Evolutionary conservation across 805 yeast species (phyloP), one percentile per base, ranked within the genome.

Genomic region (Ogataea trehalophila): DNA sequence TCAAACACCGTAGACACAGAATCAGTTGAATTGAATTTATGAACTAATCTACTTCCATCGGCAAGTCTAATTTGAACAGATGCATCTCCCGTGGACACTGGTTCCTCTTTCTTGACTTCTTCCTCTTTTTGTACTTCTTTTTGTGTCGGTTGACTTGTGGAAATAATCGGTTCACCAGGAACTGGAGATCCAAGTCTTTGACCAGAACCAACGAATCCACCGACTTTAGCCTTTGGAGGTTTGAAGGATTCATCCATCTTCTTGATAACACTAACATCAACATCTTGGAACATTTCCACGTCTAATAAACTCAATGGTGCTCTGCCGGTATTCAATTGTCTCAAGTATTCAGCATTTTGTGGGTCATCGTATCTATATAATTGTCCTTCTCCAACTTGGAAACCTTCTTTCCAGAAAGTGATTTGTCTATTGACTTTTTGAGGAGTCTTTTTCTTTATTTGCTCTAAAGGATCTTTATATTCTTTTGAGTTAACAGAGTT

Each of bases 401-500:
- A 94, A 1, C 99, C 99, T 60, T 94, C 92, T 56, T 82, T 85
- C 99, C 99, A 94, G 65, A 94, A 92, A 0, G 95, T 88, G 52
- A 94, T 85, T 39, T 86, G 86, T 60, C 98, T 77, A 16, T 77
- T 75, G 5, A 85, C 96, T 49, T 80, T 82, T 37, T 69, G 72
- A 2, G 61, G 62, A 6, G 59, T 53, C 23, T 42, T 41, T 17
- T 41, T 40, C 11, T 22, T 23, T 31, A 5, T 37, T 39, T 22
- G 50, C 11, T 59, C 50, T 7, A 52, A 45, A 1, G 73, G 65
- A 51, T 73, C 75, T 9, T 59, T 65, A 20, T 60, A 44, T 9
- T 47, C 50, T 37, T 56, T 56, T 1, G 71, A 64, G 14, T 62
- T 62, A 26, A 62, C 71, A 14, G 71, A 66, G 22, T 58, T 65